phyloP scores from a whole-genome alignment of 1,139 yeast species.

The Yamadazyma dendronema region DNA sequence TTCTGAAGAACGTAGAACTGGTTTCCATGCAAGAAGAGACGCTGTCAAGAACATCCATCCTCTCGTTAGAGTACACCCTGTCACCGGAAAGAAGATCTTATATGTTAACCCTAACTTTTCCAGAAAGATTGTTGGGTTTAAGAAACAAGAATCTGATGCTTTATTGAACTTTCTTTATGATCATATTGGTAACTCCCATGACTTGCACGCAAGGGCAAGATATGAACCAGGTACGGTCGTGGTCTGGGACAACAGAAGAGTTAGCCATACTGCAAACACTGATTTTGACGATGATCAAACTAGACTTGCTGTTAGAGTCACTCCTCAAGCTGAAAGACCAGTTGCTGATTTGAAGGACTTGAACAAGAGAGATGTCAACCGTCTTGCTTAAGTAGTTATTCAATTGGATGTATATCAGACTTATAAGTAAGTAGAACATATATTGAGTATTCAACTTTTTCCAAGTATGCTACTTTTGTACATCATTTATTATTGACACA shows the following conservation, averaged over 20 bases:
- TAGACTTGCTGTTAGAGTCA: conserved; percentile 68
- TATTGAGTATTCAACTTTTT: too few relatives aligned
- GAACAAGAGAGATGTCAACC: conserved; percentile 18
- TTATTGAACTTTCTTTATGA: conserved; percentile 51
- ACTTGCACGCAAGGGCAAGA: conserved; percentile 36
- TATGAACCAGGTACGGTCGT: conserved; percentile 54
- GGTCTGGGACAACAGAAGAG: conserved; percentile 70
- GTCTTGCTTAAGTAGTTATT: too few relatives aligned
- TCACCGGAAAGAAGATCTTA: conserved; percentile 57
- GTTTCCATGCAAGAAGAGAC: conserved; percentile 60
- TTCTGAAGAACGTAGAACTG: conserved; percentile 24
- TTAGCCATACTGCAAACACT: conserved; percentile 56
- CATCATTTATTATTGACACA: too few relatives aligned
- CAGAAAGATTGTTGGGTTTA: conserved; percentile 59
- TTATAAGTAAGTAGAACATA: too few relatives aligned
- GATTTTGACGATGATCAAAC: conserved; percentile 49
- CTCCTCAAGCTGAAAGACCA: conserved; percentile 59
- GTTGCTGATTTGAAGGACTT: conserved; percentile 33
- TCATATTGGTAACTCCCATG: conserved; percentile 44
- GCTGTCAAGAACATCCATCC: conserved; percentile 63
- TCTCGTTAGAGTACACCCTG: conserved; percentile 66
- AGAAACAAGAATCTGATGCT: conserved; percentile 59
- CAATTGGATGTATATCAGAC: too few relatives aligned
- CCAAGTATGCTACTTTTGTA: too few relatives aligned
- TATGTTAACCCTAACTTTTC: conserved; percentile 61